A percentile compares a stretch with the other conserved stretches of the same genome.
Evolutionary conservation across 2,329 filamentous ascomycete species (phyloP).

Genomic region (Xylaria sp.): DNA sequence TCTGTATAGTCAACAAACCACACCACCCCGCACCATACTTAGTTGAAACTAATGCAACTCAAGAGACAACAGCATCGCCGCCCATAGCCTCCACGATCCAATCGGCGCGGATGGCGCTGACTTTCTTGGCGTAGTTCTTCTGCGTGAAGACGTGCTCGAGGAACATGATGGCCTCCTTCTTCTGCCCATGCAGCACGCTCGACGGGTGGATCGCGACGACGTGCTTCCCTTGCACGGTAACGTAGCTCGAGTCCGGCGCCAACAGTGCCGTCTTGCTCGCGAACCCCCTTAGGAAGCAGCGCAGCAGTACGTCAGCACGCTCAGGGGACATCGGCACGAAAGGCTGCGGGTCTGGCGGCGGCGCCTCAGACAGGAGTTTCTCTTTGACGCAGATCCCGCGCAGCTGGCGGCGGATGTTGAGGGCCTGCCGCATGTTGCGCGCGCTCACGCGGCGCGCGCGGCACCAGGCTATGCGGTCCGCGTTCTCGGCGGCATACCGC

Average conservation of each 20-base stretch:
- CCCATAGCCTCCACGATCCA: slow-evolving; percentile 61
- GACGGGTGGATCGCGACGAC: slow-evolving; percentile 67
- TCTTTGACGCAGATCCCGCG: slow-evolving; percentile 61
- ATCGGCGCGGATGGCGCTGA: slow-evolving; percentile 63
- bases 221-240: slow-evolving; percentile 65
- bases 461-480: slow-evolving; percentile 64
- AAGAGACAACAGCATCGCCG: not conserved
- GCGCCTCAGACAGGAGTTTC: slow-evolving; percentile 53
- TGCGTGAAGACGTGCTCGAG: slow-evolving; percentile 70
- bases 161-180: slow-evolving; percentile 72
- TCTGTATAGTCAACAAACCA: not conserved
- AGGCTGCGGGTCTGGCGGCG: slow-evolving; percentile 59
- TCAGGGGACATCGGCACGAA: slow-evolving; percentile 62
- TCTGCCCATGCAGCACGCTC: slow-evolving; percentile 66
- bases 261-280: slow-evolving; percentile 65
- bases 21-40: not conserved
- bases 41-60: not conserved
- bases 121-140: slow-evolving; percentile 71
- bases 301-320: slow-evolving; percentile 58
- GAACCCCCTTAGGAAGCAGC: slow-evolving; percentile 68
- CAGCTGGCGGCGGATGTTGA: slow-evolving; percentile 67
- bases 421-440: slow-evolving; percentile 66
- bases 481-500: slow-evolving; percentile 62
- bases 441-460: slow-evolving; percentile 60
- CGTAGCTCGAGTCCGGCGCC: slow-evolving; percentile 65